phyloP scores from a whole-genome alignment of 805 yeast genomes.

The Starmera pachycereana region DNA sequence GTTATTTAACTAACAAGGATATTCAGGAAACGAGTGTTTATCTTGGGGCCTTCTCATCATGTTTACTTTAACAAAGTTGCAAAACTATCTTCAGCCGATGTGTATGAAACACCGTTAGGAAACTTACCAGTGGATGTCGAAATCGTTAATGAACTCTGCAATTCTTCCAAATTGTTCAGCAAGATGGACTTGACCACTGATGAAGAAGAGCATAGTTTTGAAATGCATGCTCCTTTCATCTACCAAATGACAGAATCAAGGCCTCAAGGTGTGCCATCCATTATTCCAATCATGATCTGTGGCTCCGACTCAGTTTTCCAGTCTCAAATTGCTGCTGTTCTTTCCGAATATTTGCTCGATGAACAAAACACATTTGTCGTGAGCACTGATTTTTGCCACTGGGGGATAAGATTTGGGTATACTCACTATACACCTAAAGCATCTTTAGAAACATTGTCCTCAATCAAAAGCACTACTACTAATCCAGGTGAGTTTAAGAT shows the following conservation, averaged over 20 bases:
- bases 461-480: neutral
- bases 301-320: conserved; percentile 36
- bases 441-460: conserved; percentile 8
- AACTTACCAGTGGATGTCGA: conserved; percentile 53
- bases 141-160: conserved; percentile 23
- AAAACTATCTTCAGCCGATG: conserved; percentile 38
- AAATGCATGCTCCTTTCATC: conserved; percentile 84
- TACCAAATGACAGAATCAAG: conserved; percentile 33
- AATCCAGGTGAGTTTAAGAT: conserved; percentile 32
- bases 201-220: conserved; percentile 84
- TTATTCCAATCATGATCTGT: conserved; percentile 79
- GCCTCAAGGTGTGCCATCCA: conserved; percentile 27
- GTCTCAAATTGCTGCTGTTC: conserved; percentile 31
- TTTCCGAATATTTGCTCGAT: conserved; percentile 45
- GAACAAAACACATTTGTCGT: conserved; percentile 59
- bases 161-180: conserved; percentile 34
- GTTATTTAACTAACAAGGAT: conserved; percentile 1
- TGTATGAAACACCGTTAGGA: conserved; percentile 80
- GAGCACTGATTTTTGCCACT: conserved; percentile 91
- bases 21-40: conserved; percentile 48
- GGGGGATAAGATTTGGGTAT: conserved; percentile 68
- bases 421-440: conserved; percentile 32
- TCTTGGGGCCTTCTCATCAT: conserved; percentile 92
- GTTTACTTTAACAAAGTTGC: conserved; percentile 61
- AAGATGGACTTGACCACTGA: conserved; percentile 54